Conservation (phyloP, 345 rosid genomes). For the Aquilaria malaccensis region DNA sequence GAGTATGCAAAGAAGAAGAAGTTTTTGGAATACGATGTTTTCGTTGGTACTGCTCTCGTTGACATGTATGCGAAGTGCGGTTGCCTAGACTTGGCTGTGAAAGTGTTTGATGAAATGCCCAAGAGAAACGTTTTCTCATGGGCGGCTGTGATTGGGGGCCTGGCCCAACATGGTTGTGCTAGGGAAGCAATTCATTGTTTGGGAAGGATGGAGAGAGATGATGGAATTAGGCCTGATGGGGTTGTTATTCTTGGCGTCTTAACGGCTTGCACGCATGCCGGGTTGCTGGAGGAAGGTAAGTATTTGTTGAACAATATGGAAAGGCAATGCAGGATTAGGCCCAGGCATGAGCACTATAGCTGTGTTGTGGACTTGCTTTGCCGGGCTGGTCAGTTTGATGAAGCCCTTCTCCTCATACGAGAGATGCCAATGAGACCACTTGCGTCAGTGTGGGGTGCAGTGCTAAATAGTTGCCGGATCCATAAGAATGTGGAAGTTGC, state of each 20-base stretch:
- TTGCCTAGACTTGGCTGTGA: conserved; percentile 31
- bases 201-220: conserved; percentile 32
- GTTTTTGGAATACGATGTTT: conserved; percentile 29
- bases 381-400: conserved; percentile 43
- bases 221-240: conserved; percentile 38
- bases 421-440: conserved; percentile 57
- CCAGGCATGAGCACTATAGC: conserved; percentile 57
- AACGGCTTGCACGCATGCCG: conserved; percentile 52
- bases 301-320: conserved; percentile 35
- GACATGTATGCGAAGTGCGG: conserved; percentile 68
- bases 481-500: conserved; percentile 53
- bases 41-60: conserved; percentile 46
- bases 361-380: conserved; percentile 57
- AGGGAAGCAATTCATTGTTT: conserved; percentile 35
- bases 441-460: conserved; percentile 61
- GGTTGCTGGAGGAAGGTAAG: conserved; percentile 37
- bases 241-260: conserved; percentile 45
- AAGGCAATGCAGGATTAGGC: conserved; percentile 24
- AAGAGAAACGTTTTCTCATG: conserved; percentile 45
- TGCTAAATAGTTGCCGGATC: conserved; percentile 44
- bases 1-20: conserved; percentile 29
- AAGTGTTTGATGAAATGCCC: conserved; percentile 36
- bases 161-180: conserved; percentile 38
- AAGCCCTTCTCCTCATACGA: conserved; percentile 36
- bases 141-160: conserved; percentile 51